Percentiles rank a stretch among this genome's conserved stretches.
These are phyloP conservation scores for Raffaelea deltoideospora DNA, from an alignment of 2,329 filamentous ascomycete species.

Conservation along the genomic window DNA sequence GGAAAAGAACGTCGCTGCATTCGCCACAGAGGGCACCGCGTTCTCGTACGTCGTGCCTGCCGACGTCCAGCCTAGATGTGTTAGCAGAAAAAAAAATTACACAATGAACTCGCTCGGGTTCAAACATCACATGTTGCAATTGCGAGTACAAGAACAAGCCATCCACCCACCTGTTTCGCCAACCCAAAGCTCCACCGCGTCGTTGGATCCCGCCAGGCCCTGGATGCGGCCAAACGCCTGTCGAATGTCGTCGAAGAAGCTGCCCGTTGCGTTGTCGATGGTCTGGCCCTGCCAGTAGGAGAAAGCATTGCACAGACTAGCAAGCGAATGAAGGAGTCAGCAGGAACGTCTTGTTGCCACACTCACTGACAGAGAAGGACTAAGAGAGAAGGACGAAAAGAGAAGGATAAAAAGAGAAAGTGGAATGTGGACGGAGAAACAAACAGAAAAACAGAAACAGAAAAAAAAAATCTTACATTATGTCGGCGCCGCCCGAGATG, in stretches of 20 bases:
- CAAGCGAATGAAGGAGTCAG: too few species aligned
- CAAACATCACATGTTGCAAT: too few species aligned
- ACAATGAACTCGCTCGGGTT: too few species aligned
- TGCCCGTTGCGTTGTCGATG: constrained; percentile 3
- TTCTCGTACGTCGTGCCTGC: constrained; percentile 3
- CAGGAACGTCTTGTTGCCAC: too few species aligned
- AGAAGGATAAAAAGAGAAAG: too few species aligned
- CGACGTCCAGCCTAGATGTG: constrained; percentile 3
- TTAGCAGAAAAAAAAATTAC: too few species aligned
- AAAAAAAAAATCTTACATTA: too few species aligned
- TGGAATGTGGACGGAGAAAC: too few species aligned
- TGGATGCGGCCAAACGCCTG: constrained; percentile 6
- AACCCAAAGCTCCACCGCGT: constrained; percentile 5
- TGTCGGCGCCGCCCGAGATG: constrained; percentile 4
- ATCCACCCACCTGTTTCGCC: constrained; percentile 3
- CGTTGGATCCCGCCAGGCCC: constrained; percentile 1
- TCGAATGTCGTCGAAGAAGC: constrained; percentile 5
- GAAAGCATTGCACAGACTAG: constrained; percentile 7
- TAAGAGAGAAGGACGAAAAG: too few species aligned
- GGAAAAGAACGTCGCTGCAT: constrained; percentile 3
- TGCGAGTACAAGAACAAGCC: too few species aligned
- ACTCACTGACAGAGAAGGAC: too few species aligned
- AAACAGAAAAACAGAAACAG: too few species aligned
- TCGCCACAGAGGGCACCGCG: constrained; percentile 2
- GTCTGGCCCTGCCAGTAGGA: constrained; percentile 7